Conservation (phyloP, 495 filamentous ascomycete species). For the Pyronema omphalodes region DNA sequence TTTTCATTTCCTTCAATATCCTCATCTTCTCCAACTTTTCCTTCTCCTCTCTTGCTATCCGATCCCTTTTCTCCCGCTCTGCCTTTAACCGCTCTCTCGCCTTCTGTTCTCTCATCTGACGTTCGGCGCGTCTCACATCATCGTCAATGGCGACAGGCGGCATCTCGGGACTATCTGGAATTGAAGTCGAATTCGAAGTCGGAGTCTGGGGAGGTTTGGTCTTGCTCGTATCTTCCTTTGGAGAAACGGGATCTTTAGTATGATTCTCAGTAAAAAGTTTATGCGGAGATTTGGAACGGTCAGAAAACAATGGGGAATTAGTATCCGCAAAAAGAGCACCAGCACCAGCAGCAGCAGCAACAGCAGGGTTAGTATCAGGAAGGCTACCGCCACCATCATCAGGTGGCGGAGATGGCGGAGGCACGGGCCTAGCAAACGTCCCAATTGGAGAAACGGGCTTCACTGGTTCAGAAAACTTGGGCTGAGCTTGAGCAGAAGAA, state of each 20-base stretch:
- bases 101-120: conserved; percentile 27
- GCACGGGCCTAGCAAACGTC: neutral
- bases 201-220: neutral
- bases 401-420: conserved; percentile 5
- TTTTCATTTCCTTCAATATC: conserved; percentile 15
- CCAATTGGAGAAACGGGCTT: neutral
- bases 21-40: conserved; percentile 30
- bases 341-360: neutral
- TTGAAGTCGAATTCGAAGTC: neutral
- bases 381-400: neutral
- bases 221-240: conserved; percentile 1
- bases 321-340: neutral
- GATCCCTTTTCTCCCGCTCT: conserved; percentile 27
- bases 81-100: conserved; percentile 29
- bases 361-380: conserved; percentile 2
- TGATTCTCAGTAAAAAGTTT: conserved; percentile 2
- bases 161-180: neutral
- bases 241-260: conserved; percentile 4
- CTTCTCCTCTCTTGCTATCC: conserved; percentile 31
- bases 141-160: neutral
- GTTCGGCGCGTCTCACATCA: conserved; percentile 6
- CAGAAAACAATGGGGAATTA: neutral
- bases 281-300: conserved; percentile 4
- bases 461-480: neutral
- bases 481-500: neutral